Conservation (phyloP, 352 stramenopile species). For the Phytophthora macrochlamydospora region DNA sequence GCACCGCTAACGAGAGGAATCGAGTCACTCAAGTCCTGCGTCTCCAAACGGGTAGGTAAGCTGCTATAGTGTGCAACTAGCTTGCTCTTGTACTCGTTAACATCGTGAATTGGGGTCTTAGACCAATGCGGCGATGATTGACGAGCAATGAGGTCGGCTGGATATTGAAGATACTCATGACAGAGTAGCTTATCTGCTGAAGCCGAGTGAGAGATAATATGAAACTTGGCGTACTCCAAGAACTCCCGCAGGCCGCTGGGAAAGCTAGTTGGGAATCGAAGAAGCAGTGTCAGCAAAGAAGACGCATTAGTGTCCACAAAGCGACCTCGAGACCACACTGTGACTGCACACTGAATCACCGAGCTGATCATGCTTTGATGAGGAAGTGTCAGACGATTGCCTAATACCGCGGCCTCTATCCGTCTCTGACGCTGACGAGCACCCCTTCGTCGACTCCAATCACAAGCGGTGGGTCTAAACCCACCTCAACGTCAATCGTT, state of each 20-base stretch:
- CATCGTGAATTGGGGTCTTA: conserved; percentile 25
- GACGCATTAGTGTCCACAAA: conserved; percentile 42
- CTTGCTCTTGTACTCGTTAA: conserved; percentile 47
- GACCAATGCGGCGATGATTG: conserved; percentile 13
- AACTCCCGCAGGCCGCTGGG: conserved; percentile 54
- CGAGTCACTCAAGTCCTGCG: conserved; percentile 16
- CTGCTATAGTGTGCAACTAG: conserved; percentile 45
- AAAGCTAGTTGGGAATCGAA: conserved; percentile 38
- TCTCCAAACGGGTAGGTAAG: conserved; percentile 22
- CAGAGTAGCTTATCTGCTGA: conserved; percentile 50
- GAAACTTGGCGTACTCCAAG: conserved; percentile 71
- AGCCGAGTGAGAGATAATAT: conserved; percentile 44
- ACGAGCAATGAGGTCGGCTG: conserved; percentile 16
- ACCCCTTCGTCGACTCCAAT: conserved; percentile 24
- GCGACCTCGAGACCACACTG: conserved; percentile 44
- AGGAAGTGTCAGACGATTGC: conserved; percentile 22
- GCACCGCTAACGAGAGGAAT: conserved; percentile 10
- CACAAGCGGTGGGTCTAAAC: conserved; percentile 20
- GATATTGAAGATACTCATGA: conserved; percentile 54
- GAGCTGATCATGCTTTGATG: conserved; percentile 38
- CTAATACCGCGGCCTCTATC: conserved; percentile 14
- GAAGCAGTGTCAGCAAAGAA: conserved; percentile 39
- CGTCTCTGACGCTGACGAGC: conserved; percentile 21
- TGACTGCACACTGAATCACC: conserved; percentile 47
- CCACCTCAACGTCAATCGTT: conserved; percentile 13